Conservation (phyloP, 2,329 filamentous ascomycete genomes). For the Tolypocladium amazonense region DNA sequence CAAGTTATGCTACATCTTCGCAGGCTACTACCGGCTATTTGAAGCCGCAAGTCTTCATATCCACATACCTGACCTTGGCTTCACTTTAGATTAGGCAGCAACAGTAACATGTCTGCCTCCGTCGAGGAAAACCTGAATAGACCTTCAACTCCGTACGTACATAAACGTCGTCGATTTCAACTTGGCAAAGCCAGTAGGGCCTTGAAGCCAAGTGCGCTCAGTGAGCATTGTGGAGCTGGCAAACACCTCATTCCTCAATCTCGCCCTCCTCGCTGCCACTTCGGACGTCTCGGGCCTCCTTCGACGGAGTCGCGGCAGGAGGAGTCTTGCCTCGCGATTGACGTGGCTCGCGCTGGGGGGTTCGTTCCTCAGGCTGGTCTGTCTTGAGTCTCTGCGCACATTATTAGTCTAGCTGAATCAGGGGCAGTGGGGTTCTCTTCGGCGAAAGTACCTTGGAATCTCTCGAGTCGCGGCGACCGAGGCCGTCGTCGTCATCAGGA, state of each 20-base stretch:
- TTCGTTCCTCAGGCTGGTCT: constrained; percentile 50
- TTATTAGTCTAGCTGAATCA: constrained; percentile 14
- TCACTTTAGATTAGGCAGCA: background rate
- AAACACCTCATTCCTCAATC: constrained; percentile 58
- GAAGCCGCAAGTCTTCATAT: background rate
- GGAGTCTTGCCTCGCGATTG: constrained; percentile 41
- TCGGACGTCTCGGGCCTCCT: constrained; percentile 35
- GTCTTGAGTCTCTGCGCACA: constrained; percentile 42
- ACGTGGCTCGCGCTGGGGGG: constrained; percentile 45
- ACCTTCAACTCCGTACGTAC: background rate
- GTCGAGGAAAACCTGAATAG: background rate
- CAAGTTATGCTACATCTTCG: background rate
- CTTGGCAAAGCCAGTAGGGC: background rate
- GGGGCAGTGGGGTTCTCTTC: background rate
- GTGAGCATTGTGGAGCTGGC: background rate
- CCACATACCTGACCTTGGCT: background rate
- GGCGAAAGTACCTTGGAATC: constrained; percentile 50
- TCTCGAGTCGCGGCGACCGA: constrained; percentile 53
- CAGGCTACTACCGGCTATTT: background rate
- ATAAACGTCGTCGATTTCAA: background rate
- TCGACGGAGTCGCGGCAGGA: constrained; percentile 26
- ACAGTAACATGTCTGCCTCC: background rate
- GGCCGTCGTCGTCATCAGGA: constrained; percentile 66
- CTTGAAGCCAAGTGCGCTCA: background rate
- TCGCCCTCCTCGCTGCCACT: constrained; percentile 93